phyloP scores from a whole-genome alignment of 164 flowering plant species.

The Aristolochia contorta region DNA sequence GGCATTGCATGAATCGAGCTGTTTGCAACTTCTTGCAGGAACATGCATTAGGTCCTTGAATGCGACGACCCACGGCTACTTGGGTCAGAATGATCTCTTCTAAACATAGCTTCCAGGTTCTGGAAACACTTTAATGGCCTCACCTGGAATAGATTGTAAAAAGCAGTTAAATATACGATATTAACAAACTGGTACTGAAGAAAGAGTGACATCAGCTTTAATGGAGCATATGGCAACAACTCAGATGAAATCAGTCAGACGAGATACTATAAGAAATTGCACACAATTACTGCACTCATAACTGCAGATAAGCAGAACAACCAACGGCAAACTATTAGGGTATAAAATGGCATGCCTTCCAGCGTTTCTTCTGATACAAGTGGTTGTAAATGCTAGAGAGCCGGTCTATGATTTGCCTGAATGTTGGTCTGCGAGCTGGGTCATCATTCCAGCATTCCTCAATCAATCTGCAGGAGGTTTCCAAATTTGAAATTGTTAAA shows the following conservation, averaged over 20 bases:
- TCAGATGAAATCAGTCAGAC: too few species aligned
- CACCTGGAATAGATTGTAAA: slow-evolving; percentile 30
- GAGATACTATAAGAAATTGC: too few species aligned
- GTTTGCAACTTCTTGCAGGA: background rate
- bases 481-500: too few species aligned
- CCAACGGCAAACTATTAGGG: too few species aligned
- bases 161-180: background rate
- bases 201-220: too few species aligned
- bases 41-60: background rate
- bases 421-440: slow-evolving; percentile 73
- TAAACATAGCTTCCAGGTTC: slow-evolving; percentile 45
- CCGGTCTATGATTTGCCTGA: slow-evolving; percentile 53
- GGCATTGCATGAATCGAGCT: background rate
- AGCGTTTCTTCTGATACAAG: slow-evolving; percentile 42
- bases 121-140: slow-evolving; percentile 60
- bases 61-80: slow-evolving; percentile 24
- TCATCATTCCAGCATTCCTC: slow-evolving; percentile 85
- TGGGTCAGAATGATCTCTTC: slow-evolving; percentile 35
- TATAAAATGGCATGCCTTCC: slow-evolving; percentile 53
- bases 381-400: slow-evolving; percentile 45
- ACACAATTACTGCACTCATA: background rate
- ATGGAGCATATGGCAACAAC: too few species aligned
- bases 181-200: background rate
- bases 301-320: background rate
- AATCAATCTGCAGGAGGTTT: slow-evolving; percentile 48